Conservation (phyloP, 768 basidiomycete species). For the Phaffia tasmanica region DNA sequence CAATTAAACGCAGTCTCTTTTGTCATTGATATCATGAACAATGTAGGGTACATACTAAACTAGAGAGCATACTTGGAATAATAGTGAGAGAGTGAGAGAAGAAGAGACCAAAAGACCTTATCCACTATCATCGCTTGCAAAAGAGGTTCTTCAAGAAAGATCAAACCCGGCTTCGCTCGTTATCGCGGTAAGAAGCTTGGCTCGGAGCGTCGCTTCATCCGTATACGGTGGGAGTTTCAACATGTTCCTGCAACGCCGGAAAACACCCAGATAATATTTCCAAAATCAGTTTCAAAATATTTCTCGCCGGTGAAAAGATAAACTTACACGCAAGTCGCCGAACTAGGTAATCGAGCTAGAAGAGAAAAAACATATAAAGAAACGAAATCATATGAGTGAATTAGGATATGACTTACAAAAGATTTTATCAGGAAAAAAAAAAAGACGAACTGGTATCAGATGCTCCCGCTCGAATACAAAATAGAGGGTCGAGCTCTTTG, state of each 20-base stretch:
- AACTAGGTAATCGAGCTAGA: constrained; percentile 27
- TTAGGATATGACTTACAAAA: background rate
- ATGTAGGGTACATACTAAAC: no score
- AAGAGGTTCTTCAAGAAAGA: constrained; percentile 49
- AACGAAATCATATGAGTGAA: constrained; percentile 31
- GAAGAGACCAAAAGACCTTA: no score
- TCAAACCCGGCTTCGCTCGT: constrained; percentile 84
- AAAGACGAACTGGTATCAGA: constrained; percentile 43
- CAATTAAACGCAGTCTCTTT: no score
- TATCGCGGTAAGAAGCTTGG: constrained; percentile 77
- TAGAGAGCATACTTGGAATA: no score
- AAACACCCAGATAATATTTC: background rate
- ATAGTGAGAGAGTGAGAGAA: no score
- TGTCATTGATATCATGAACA: no score
- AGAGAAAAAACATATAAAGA: background rate
- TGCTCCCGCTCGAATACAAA: constrained; percentile 74
- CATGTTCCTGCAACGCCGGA: constrained; percentile 74
- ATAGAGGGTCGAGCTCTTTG: constrained; percentile 58
- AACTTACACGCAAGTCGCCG: constrained; percentile 78
- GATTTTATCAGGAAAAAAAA: constrained; percentile 31
- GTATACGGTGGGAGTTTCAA: constrained; percentile 70
- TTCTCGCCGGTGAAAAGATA: constrained; percentile 57
- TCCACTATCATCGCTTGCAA: no score
- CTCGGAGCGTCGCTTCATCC: constrained; percentile 52
- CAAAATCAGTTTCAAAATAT: background rate